Evolutionary conservation across 305 asterid genomes (phyloP), one percentile per base, ranked within the genome.

Genomic region (Solanum hybrid): DNA sequence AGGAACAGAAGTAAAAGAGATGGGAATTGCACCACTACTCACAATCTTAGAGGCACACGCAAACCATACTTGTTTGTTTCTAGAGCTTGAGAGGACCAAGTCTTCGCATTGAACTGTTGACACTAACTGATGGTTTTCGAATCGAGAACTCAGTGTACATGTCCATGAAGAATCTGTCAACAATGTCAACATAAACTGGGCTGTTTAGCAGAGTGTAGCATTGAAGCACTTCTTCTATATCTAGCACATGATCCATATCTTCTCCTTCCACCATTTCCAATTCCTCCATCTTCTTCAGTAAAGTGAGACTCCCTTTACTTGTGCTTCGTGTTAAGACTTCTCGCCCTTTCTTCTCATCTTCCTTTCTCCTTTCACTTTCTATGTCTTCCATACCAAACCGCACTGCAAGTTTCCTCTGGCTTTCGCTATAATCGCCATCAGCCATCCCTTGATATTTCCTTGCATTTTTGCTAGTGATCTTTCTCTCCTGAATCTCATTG

Each of bases 141-240:
- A 89, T 76, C 4, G 90, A 88, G 92, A 93, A 94, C 37, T 95
- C 98, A 5, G 94, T 88, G 89, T 95, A 92, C 98, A 97, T 96
- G 86, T 96, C 98, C 92, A 91, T 91, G 93, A 95, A 95, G 87
- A 96, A 95, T 18, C 93, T 90, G 90, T 96, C 97, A 10, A 96
- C 95, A 36, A 96, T 94, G 42, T 95, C 98, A 5, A 83, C 90
- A 90, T 94, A 97, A 87, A 91, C 91, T 8, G 98, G 98, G 91
- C 97, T 91, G 74, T 91, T 97, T 39, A 97, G 98, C 20, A 93
- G 92, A 78, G 96, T 94, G 91, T 97, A 97, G 92, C 93, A 91
- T 90, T 93, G 95, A 35, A 97, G 93, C 74, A 94, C 98, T 90
- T 97, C 99, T 76, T 96, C 97, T 40, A 96, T 89, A 89, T 97